A percentile compares a stretch with the other conserved stretches of the same genome.
These are phyloP conservation scores for Coemansia sp. DNA, from an alignment of 192 early-diverging fungal genomes.

Conservation along the genomic window DNA sequence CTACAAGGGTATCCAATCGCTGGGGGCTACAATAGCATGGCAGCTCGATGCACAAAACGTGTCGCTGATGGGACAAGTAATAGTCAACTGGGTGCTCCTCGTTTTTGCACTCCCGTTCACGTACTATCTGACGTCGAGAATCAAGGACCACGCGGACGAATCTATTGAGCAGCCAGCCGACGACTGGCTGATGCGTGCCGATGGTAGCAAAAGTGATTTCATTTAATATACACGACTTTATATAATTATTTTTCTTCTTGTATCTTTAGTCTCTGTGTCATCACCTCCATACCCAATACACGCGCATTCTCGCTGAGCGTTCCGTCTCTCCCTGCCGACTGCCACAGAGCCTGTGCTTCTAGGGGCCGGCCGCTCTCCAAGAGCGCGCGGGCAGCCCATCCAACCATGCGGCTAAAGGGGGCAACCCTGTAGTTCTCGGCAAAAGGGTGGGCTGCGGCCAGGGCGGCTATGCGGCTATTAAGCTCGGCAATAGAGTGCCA, in stretches of 20 bases:
- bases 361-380: background rate
- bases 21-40: slow-evolving; percentile 65
- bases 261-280: background rate
- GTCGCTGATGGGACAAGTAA: slow-evolving; percentile 43
- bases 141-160: slow-evolving; percentile 17
- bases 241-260: too few species aligned
- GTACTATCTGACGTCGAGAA: slow-evolving; percentile 27
- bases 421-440: slow-evolving; percentile 3
- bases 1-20: slow-evolving; percentile 83
- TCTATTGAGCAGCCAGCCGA: slow-evolving; percentile 2
- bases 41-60: slow-evolving; percentile 59
- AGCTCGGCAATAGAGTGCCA: slow-evolving; percentile 23
- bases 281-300: slow-evolving; percentile 16
- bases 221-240: background rate
- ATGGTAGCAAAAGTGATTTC: background rate
- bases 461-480: slow-evolving; percentile 10
- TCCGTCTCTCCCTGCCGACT: slow-evolving; percentile 3
- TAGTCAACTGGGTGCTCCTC: slow-evolving; percentile 55
- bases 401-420: slow-evolving; percentile 33
- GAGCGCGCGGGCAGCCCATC: slow-evolving; percentile 27
- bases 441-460: background rate
- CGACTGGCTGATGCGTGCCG: slow-evolving; percentile 10
- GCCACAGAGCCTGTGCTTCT: slow-evolving; percentile 29
- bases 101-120: slow-evolving; percentile 51
- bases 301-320: slow-evolving; percentile 7